Evolutionary conservation across 2,329 filamentous ascomycete genomes (phyloP).

Genomic region (Aschersonia sp.): DNA sequence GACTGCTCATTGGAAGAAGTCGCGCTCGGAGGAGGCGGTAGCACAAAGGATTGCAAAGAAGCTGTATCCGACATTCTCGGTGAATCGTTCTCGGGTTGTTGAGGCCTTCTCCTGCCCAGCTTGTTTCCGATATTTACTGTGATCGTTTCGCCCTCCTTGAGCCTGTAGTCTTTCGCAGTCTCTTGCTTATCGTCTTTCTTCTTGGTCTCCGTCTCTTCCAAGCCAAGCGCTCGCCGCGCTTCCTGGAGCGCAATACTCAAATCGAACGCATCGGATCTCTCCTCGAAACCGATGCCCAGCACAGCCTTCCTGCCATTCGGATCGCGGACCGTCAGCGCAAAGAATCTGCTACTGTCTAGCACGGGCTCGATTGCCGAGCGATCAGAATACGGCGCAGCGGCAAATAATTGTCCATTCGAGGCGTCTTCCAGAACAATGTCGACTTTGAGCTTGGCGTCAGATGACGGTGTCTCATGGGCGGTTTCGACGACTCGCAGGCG

Average conservation of each 20-base stretch:
- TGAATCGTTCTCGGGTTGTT: background rate
- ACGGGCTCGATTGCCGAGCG: constrained; percentile 58
- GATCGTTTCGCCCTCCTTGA: constrained; percentile 85
- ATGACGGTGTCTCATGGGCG: constrained; percentile 27
- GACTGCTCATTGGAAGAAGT: background rate
- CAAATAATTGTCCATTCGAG: constrained; percentile 60
- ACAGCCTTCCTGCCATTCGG: constrained; percentile 62
- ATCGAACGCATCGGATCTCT: constrained; percentile 74
- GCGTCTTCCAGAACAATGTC: constrained; percentile 72
- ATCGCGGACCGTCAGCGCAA: constrained; percentile 67
- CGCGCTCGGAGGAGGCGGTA: constrained; percentile 51
- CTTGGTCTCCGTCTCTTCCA: constrained; percentile 28
- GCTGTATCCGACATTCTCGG: constrained; percentile 9
- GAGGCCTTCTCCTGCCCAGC: constrained; percentile 32
- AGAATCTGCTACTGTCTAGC: constrained; percentile 69
- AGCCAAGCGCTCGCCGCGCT: constrained; percentile 53
- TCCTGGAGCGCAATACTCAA: constrained; percentile 72
- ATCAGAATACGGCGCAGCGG: constrained; percentile 63
- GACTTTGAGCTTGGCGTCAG: constrained; percentile 42
- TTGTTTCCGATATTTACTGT: constrained; percentile 58
- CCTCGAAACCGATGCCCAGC: constrained; percentile 76
- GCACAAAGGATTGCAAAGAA: constrained; percentile 46
- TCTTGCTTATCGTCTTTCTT: constrained; percentile 19
- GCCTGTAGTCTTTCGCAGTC: constrained; percentile 52
- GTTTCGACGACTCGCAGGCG: constrained; percentile 69